Percentiles rank a stretch among this genome's conserved stretches.
Conservation (phyloP, 805 yeast species). For the Schwanniomyces polymorphus region DNA sequence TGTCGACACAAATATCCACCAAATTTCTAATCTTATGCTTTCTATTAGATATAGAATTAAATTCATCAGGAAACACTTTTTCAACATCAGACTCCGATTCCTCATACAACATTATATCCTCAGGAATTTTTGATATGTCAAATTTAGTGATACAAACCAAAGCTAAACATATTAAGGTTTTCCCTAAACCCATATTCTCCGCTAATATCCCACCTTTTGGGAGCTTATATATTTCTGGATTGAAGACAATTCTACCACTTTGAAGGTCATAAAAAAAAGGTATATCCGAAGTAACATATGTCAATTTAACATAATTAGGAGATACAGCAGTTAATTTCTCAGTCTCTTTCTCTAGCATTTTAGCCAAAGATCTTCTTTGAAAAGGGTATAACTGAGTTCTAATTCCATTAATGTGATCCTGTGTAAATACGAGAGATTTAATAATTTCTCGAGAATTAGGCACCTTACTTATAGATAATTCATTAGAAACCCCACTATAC, state of each 20-base stretch:
- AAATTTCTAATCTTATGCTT: constrained; percentile 3
- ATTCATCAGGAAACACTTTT: not conserved
- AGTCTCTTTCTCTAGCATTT: constrained; percentile 58
- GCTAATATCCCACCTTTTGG: constrained; percentile 66
- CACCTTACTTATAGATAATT: not conserved
- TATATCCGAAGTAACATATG: constrained; percentile 13
- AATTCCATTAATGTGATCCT: constrained; percentile 37
- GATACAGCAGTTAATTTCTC: constrained; percentile 24
- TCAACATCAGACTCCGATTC: constrained; percentile 1
- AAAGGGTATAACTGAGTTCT: constrained; percentile 53
- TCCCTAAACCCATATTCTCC: constrained; percentile 70
- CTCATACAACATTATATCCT: constrained; percentile 18
- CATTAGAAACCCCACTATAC: constrained; percentile 8
- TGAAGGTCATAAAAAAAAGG: constrained; percentile 37
- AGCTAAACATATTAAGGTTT: constrained; percentile 60
- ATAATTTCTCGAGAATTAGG: constrained; percentile 18
- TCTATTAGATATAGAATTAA: constrained; percentile 38
- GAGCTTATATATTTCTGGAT: constrained; percentile 44
- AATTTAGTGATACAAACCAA: constrained; percentile 54
- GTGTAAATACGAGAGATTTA: constrained; percentile 11
- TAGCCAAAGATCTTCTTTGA: constrained; percentile 59
- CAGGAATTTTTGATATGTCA: constrained; percentile 47
- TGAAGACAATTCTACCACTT: constrained; percentile 21
- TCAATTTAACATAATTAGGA: constrained; percentile 33
- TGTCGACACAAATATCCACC: constrained; percentile 41